Evolutionary conservation across 2,329 filamentous ascomycete genomes (phyloP).

Genomic region (Fusarium napiforme): DNA sequence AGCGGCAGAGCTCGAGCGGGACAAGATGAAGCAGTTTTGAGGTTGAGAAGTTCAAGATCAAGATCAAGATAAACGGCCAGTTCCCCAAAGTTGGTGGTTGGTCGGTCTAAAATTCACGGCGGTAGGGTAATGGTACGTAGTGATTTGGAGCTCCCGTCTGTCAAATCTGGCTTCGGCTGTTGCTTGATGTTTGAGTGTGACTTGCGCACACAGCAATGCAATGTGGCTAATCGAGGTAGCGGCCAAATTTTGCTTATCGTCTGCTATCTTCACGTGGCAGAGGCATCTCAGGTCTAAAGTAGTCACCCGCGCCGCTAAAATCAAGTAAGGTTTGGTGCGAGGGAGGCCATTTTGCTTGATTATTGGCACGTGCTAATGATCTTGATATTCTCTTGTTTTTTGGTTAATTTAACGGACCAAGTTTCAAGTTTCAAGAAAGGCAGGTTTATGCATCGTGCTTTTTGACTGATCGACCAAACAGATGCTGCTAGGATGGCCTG

Average conservation of each 20-base stretch:
- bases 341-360: slow-evolving; percentile 21
- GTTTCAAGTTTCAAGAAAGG: slow-evolving; percentile 18
- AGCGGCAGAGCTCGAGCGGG: slow-evolving; percentile 14
- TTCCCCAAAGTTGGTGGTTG: slow-evolving; percentile 22
- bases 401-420: neutral
- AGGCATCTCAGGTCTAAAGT: neutral
- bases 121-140: slow-evolving; percentile 18
- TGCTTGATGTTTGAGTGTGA: slow-evolving; percentile 41
- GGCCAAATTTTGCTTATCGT: slow-evolving; percentile 44
- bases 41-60: slow-evolving; percentile 13
- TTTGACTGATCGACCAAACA: slow-evolving; percentile 20
- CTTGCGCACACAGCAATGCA: slow-evolving; percentile 41
- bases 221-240: slow-evolving; percentile 45
- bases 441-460: slow-evolving; percentile 15
- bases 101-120: slow-evolving; percentile 23
- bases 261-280: slow-evolving; percentile 45
- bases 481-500: slow-evolving; percentile 5
- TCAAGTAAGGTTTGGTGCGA: slow-evolving; percentile 18
- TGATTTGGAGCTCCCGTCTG: slow-evolving; percentile 16
- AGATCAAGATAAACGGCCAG: slow-evolving; percentile 10
- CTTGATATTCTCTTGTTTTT: neutral
- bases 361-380: slow-evolving; percentile 31
- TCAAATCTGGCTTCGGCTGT: slow-evolving; percentile 14
- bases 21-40: slow-evolving; percentile 1
- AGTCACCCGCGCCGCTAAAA: slow-evolving; percentile 21